A percentile compares a stretch with the other conserved stretches of the same genome.
Evolutionary conservation across 2,329 filamentous ascomycete genomes (phyloP).

Genomic region (Penicillium aurantiogriseum): DNA sequence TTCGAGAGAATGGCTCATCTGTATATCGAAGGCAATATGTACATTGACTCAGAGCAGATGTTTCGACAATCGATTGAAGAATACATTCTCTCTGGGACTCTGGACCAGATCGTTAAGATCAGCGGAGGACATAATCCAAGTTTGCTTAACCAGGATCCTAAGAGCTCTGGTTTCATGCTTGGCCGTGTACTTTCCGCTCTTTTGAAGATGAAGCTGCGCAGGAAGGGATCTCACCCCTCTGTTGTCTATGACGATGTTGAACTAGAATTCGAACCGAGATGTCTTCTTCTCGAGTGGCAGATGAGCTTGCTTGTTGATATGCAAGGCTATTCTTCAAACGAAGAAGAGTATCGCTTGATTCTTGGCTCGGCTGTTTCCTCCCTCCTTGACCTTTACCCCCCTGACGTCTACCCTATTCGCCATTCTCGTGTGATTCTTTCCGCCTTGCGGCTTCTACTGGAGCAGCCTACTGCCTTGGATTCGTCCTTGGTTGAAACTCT

Average conservation of each 20-base stretch:
- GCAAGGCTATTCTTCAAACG: constrained; percentile 25
- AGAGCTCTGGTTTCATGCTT: constrained; percentile 38
- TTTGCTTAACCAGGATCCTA: constrained; percentile 33
- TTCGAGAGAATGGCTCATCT: constrained; percentile 46
- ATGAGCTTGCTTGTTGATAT: constrained; percentile 36
- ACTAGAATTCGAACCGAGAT: constrained; percentile 29
- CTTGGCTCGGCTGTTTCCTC: constrained; percentile 30
- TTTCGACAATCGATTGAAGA: constrained; percentile 43
- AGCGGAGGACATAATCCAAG: constrained; percentile 28
- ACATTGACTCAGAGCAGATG: constrained; percentile 35
- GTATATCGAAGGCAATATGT: constrained; percentile 40
- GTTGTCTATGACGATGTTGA: constrained; percentile 34
- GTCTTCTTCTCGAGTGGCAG: constrained; percentile 40
- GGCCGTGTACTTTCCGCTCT: constrained; percentile 38
- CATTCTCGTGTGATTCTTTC: constrained; percentile 38
- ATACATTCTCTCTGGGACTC: constrained; percentile 39
- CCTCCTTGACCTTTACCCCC: constrained; percentile 37
- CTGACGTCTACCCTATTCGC: constrained; percentile 36
- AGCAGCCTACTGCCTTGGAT: constrained; percentile 32
- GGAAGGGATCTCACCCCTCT: constrained; percentile 25
- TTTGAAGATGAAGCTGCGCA: constrained; percentile 37
- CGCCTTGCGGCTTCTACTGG: constrained; percentile 36
- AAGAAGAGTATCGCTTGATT: constrained; percentile 29
- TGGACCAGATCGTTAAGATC: constrained; percentile 32
- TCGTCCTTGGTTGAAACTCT: constrained; percentile 26